These are phyloP conservation scores for Paxillus rubicundulus DNA, from an alignment of 768 basidiomycete genomes.

Conservation along the genomic window DNA sequence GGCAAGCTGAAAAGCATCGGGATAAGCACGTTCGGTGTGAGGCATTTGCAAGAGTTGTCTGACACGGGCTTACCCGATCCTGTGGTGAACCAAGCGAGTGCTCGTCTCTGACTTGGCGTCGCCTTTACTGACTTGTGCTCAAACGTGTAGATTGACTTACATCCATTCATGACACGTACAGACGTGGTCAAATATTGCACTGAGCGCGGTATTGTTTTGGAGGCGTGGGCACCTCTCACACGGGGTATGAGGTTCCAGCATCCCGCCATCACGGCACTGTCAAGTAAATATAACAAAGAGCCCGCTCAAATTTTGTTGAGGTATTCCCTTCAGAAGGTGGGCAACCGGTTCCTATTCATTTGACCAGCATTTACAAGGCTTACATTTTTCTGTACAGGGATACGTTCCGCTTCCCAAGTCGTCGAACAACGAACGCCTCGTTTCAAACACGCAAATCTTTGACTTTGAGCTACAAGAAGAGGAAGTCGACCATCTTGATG, in stretches of 20 bases:
- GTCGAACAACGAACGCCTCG: slow-evolving; percentile 48
- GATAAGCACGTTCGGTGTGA: slow-evolving; percentile 6
- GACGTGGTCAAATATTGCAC: slow-evolving; percentile 59
- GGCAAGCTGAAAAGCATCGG: slow-evolving; percentile 1
- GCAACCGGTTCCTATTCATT: not conserved
- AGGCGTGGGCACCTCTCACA: slow-evolving; percentile 41
- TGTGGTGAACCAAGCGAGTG: slow-evolving; percentile 56
- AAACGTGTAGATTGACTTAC: slow-evolving; percentile 44
- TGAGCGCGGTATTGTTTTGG: slow-evolving; percentile 55
- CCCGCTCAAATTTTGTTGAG: slow-evolving; percentile 58
- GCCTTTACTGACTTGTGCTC: slow-evolving; percentile 5
- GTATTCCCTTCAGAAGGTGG: slow-evolving; percentile 67
- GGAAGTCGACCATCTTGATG: slow-evolving; percentile 51
- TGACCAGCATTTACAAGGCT: not conserved
- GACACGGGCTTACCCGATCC: slow-evolving; percentile 48
- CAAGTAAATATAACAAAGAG: slow-evolving; percentile 53
- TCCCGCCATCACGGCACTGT: slow-evolving; percentile 45
- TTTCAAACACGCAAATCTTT: slow-evolving; percentile 58
- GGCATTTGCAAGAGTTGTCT: slow-evolving; percentile 55
- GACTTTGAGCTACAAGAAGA: slow-evolving; percentile 54
- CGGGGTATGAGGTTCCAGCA: slow-evolving; percentile 61
- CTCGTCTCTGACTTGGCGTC: not conserved
- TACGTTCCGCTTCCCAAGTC: slow-evolving; percentile 70
- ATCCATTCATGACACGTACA: slow-evolving; percentile 69
- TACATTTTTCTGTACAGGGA: slow-evolving; percentile 2